These are phyloP conservation scores for Pulveroboletus ravenelii DNA, from an alignment of 768 basidiomycete species.

Conservation along the genomic window DNA sequence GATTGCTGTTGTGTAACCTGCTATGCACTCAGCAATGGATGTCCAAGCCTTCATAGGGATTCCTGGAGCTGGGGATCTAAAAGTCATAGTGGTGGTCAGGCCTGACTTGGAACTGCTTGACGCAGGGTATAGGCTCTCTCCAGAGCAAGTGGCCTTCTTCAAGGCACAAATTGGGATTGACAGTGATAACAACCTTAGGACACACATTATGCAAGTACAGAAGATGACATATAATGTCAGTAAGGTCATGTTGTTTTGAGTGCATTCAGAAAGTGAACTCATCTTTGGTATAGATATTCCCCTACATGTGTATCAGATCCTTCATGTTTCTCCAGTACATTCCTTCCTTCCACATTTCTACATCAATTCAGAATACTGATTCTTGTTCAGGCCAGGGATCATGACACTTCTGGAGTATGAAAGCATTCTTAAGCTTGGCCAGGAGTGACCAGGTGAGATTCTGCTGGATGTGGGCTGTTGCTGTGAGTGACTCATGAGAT, in stretches of 20 bases:
- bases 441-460: slow-evolving; percentile 33
- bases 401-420: slow-evolving; percentile 16
- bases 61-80: slow-evolving; percentile 9
- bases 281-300: slow-evolving; percentile 17
- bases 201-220: slow-evolving; percentile 31
- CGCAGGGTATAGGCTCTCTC: slow-evolving; percentile 2
- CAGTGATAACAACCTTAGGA: slow-evolving; percentile 22
- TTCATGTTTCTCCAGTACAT: slow-evolving; percentile 25
- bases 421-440: slow-evolving; percentile 33
- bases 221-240: slow-evolving; percentile 28
- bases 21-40: neutral
- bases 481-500: slow-evolving; percentile 26
- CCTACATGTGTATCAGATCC: slow-evolving; percentile 26
- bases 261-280: neutral
- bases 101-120: neutral
- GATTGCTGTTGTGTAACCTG: too few species aligned
- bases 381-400: slow-evolving; percentile 8
- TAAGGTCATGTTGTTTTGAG: neutral
- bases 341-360: neutral
- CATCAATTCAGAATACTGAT: neutral
- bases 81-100: neutral
- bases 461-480: slow-evolving; percentile 46
- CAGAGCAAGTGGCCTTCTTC: slow-evolving; percentile 25
- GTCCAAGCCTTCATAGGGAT: neutral
- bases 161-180: slow-evolving; percentile 27